A percentile compares a stretch with the other conserved stretches of the same genome.
Conservation (phyloP, 805 yeast species). For the Candida coquimbonensis region DNA sequence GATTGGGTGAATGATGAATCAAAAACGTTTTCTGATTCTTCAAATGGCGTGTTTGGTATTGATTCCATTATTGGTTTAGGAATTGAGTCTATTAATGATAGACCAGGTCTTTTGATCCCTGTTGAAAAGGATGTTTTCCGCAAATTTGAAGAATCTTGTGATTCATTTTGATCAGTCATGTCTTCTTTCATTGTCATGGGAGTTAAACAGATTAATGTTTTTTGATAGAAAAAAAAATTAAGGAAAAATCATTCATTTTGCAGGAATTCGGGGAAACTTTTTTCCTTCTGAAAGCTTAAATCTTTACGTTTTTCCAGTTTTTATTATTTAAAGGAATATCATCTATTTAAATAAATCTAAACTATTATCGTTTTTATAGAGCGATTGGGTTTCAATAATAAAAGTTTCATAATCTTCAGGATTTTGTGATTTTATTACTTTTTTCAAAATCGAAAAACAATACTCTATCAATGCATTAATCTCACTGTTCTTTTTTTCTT, state of each 20-base stretch:
- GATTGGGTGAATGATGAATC: neutral
- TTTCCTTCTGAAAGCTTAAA: neutral
- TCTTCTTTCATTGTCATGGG: neutral
- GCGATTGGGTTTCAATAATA: neutral
- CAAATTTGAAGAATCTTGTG: neutral
- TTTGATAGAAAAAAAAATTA: neutral
- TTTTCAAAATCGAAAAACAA: neutral
- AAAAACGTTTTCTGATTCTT: conserved; percentile 10
- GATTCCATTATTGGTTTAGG: conserved; percentile 35
- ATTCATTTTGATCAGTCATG: neutral
- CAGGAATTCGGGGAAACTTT: neutral
- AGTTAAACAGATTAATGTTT: no score
- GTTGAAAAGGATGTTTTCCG: conserved; percentile 9
- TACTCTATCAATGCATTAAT: neutral
- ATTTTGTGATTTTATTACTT: neutral
- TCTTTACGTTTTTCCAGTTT: neutral
- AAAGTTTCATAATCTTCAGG: neutral
- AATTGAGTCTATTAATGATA: conserved; percentile 12
- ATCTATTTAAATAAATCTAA: no score
- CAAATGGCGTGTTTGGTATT: conserved; percentile 34
- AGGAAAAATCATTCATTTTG: neutral
- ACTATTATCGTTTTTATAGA: no score
- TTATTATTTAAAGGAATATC: no score
- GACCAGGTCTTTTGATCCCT: conserved; percentile 4
- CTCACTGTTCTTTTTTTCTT: neutral